Evolutionary conservation across 2,329 filamentous ascomycete species (phyloP), one percentile per base, ranked within the genome.

Genomic region (Colletotrichum orchidophilum): DNA sequence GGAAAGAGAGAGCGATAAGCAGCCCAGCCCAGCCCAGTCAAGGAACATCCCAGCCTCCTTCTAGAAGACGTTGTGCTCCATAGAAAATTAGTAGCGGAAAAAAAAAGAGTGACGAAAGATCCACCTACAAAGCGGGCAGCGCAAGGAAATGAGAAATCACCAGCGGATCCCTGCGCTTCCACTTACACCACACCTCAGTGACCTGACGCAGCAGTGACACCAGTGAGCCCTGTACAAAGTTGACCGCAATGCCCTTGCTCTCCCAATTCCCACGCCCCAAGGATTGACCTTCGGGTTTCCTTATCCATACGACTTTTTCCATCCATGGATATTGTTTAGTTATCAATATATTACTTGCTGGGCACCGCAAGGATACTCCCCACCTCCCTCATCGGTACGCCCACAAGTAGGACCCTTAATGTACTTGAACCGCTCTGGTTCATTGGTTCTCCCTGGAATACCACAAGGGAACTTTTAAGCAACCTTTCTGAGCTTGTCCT

Each of bases 21-120:
- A 21, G n/a, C n/a, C n/a, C n/a, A n/a, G 39, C 39, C 39, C 18
- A 46, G 18, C 11, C 39, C 39, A 46, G 39, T 18, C 39, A 46
- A 21, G 18, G 39, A 46, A 46, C 39, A 46, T 53, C 50, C 59
- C 31, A 62, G 35, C n/a, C 59, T 52, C 59, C 46, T 62, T 62
- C 59, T 39, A 62, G 59, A 62, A 62, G 59, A 42, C 59, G 49
- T 35, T 52, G 39, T 39, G n/a, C 21, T 39, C 46, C 42, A 26
- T 27, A 8, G 29, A 50, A 31, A n/a, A 24, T 9, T 18, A 9
- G 58, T 18, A 60, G 35, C 24, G 26, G 15, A 53, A 33, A 61
- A 31, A 58, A 21, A 26, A 39, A 39, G 35, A 39, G 18, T 46
- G 39, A 46, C 1, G 3, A 46, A n/a, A 18, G 18, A 15, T 11